phyloP scores from a whole-genome alignment of 345 rosid genomes.

The Brassica rapa region DNA sequence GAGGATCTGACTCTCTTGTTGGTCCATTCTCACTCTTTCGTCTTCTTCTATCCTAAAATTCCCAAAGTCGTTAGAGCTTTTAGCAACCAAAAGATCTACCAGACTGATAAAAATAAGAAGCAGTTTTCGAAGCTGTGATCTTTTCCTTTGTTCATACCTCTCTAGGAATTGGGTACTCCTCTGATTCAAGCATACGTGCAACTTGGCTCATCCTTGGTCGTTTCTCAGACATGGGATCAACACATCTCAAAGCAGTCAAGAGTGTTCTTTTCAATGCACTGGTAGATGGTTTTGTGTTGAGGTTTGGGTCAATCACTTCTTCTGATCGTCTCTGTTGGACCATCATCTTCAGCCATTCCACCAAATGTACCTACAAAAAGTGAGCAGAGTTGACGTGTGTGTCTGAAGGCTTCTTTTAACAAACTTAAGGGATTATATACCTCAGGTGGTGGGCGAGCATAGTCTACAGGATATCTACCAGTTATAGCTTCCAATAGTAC shows the following conservation, averaged over 20 bases:
- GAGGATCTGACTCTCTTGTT: conserved; percentile 38
- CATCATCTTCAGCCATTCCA: conserved; percentile 99
- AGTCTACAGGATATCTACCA: conserved; percentile 97
- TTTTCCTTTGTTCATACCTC: conserved; percentile 55
- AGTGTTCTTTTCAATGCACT: conserved; percentile 86
- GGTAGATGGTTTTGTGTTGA: conserved; percentile 83
- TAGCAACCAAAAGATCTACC: conserved; percentile 9
- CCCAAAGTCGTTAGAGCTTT: background rate
- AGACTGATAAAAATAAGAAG: too few relatives aligned
- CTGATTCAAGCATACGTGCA: conserved; percentile 97
- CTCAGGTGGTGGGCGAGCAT: conserved; percentile 87
- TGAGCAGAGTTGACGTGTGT: too few relatives aligned
- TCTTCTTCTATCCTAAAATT: conserved; percentile 42
- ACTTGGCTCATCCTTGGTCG: conserved; percentile 99
- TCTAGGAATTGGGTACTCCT: conserved; percentile 92
- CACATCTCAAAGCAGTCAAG: conserved; percentile 93
- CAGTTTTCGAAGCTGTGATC: background rate
- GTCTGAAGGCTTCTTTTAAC: too few relatives aligned
- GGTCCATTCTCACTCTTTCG: conserved; percentile 33
- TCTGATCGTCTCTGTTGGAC: conserved; percentile 91
- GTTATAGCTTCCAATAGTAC: conserved; percentile 88
- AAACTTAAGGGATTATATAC: conserved; percentile 33
- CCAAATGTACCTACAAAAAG: conserved; percentile 77
- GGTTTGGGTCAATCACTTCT: conserved; percentile 89
- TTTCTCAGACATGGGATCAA: conserved; percentile 90